Evolutionary conservation across 2,329 filamentous ascomycete species (phyloP), one percentile per base, ranked within the genome.

Genomic region (Immersiporthe knoxdaviesiana): DNA sequence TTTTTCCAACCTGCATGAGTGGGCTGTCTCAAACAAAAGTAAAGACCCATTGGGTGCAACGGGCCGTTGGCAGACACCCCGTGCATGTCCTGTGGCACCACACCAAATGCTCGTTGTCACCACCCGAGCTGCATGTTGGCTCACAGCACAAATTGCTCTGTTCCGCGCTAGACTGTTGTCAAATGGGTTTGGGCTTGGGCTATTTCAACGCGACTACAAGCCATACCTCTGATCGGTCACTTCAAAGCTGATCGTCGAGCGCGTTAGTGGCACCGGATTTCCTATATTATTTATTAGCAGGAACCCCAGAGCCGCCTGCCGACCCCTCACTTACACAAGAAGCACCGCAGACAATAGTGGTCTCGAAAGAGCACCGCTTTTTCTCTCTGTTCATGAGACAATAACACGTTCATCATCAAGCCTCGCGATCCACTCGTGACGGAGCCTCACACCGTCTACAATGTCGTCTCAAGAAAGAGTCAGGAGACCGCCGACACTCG

Each of bases 31-130:
- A 27, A 3, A 11, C 56, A 60, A 35, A 47, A 6, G 44, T 39
- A 18, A 21, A n/a, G 44, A 18, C 44, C n/a, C 44, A 47, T n/a
- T 47, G 44, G 21, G 32, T 39, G 35, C 39, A 58, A n/a, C 2
- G n/a, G 24, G 14, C 37, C 39, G 37, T 27, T 32, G 41, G 8
- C 21, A 21, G 16, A 44, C 21, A 50, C 65, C n/a, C n/a, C 62
- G n/a, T 44, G 56, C 39, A 54, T 54, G 41, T 39, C 61, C 62
- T 70, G 60, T 64, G n/a, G 41, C 64, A 56, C 39, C 7, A 70
- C 68, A 32, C 10, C 12, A 12, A 39, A 21, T n/a, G 60, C 68
- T 24, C 60, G 44, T 67, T 66, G 61, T 68, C 54, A 44, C 60
- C 35, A 30, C 47, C 24, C 27, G 61, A 47, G 39, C 60, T 44